phyloP scores from a whole-genome alignment of 176 grass and related monocot species.

The Oryza australiensis region DNA sequence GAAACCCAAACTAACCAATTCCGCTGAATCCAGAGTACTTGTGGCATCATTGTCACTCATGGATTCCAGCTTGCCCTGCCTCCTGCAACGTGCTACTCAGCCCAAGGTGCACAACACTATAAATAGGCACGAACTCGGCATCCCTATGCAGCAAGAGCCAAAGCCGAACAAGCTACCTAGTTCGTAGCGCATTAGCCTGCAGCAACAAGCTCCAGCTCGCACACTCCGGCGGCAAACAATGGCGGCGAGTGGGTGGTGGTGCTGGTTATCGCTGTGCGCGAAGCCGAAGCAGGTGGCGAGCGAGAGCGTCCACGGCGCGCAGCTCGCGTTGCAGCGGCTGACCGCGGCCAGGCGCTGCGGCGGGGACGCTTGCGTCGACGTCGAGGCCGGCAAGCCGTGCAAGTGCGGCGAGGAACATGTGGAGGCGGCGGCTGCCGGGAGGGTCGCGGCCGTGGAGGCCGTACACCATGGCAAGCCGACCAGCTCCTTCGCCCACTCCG shows the following conservation, averaged over 20 bases:
- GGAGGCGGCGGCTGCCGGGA: not conserved
- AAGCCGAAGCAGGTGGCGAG: slow-evolving; percentile 54
- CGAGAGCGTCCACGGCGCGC: slow-evolving; percentile 59
- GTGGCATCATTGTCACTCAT: not conserved
- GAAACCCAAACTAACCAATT: too few species aligned
- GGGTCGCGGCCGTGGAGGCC: not conserved
- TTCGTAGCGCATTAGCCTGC: not conserved
- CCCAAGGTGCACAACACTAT: too few species aligned
- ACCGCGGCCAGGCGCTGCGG: slow-evolving; percentile 5
- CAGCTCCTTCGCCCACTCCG: slow-evolving; percentile 73
- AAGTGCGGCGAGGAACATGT: slow-evolving; percentile 19
- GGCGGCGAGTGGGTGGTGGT: not conserved
- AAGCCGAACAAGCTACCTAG: not conserved
- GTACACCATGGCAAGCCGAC: slow-evolving; percentile 29
- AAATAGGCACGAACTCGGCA: slow-evolving; percentile 9
- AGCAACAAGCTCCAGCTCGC: not conserved
- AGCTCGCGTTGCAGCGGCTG: slow-evolving; percentile 32
- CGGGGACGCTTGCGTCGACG: slow-evolving; percentile 26
- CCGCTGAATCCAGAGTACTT: too few species aligned
- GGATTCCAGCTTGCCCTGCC: not conserved
- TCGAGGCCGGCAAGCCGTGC: slow-evolving; percentile 50
- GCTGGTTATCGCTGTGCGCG: not conserved
- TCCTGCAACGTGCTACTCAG: too few species aligned
- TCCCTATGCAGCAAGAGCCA: not conserved
- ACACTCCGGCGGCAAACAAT: not conserved